Evolutionary conservation across 2,329 filamentous ascomycete genomes (phyloP), one percentile per base, ranked within the genome.

Genomic region (Arthrinium phaeospermum): DNA sequence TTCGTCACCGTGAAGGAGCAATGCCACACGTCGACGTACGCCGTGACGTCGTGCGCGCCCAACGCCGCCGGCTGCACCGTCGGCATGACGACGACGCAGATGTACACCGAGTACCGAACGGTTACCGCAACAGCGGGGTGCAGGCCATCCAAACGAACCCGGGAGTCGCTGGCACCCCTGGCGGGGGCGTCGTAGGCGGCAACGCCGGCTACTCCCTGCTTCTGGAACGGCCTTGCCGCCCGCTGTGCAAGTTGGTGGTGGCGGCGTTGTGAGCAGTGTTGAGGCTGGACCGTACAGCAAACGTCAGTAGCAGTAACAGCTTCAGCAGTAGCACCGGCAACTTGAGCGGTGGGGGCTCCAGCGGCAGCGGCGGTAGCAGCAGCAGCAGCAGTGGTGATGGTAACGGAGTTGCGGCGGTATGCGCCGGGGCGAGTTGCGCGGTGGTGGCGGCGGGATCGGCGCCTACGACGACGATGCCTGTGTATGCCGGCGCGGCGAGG

Each of bases 11-110:
- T 73, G 2, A 76, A 73, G 2, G 72, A 74, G 41, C 75, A 70
- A 68, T 74, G 75, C 70, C 70, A 72, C 6, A 78, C 77, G 2
- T 70, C 46, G 14, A 76, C 69, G 5, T 75, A 71, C 72, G 67
- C 72, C 22, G 44, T 77, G 41, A 71, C 73, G 19, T 72, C 76
- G 13, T 78, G 76, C 73, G 67, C 49, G 4, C n/a, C 71, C 73
- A 73, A 27, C 22, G 71, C 53, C 13, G 37, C 64, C 27, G 49
- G 64, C 1, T 64, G 57, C 57, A 73, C 72, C 34, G 57, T 64
- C 34, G 57, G 57, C 57, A 41, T 41, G 34, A 64, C 30, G 34
- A 64, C 57, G 8, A 64, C 57, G 19, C 30, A 64, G 57, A 64
- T 0, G 41, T 75, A 53, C 45, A 47, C 57, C 3, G 4, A 51